Evolutionary conservation across 345 rosid genomes (phyloP), one percentile per base, ranked within the genome.

Genomic region (Garcia nutans): DNA sequence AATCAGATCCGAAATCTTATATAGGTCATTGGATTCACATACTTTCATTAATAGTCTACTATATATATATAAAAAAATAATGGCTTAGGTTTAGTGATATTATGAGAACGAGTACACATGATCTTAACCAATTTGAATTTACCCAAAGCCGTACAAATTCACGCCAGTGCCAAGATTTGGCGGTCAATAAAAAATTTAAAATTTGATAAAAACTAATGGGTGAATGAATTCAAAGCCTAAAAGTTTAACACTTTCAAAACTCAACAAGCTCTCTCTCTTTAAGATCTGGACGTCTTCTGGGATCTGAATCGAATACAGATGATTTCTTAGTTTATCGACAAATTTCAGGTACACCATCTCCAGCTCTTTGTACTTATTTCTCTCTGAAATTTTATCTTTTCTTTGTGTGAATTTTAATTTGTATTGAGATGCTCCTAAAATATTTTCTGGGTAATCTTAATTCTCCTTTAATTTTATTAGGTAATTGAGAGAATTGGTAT

Each of bases 141-240:
- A 9, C 20, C 58, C 72, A 24, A 13, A 33, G n/a, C 41, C 0
- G 2, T 54, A n/a, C 5, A 47, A 23, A 68, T 47, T 23, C 6
- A 31, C 33, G 3, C 57, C 8, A 65, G 77, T 72, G 77, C 77
- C 71, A 65, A 74, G 55, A 54, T 8, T 66, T 65, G 65, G 77
- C 77, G 77, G 56, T 20, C 54, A 15, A 16, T 42, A 12, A 65
- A 74, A 74, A 50, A 17, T 74, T 74, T 45, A 55, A 74, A 65
- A 54, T 54, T 74, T 65, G 72, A 56, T 8, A 23, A 74, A 33
- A 65, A 42, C 65, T 10, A 50, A 68, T 58, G n/a, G 70, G 19
- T 33, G 37, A 33, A 37, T 57, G 42, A 50, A 13, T 50, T 69
- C 73, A 69, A 50, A 26, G 2, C 41, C 58, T 20, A 9, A 66